Evolutionary conservation across 2,329 filamentous ascomycete species (phyloP).

Genomic region (Fusarium metavorans): DNA sequence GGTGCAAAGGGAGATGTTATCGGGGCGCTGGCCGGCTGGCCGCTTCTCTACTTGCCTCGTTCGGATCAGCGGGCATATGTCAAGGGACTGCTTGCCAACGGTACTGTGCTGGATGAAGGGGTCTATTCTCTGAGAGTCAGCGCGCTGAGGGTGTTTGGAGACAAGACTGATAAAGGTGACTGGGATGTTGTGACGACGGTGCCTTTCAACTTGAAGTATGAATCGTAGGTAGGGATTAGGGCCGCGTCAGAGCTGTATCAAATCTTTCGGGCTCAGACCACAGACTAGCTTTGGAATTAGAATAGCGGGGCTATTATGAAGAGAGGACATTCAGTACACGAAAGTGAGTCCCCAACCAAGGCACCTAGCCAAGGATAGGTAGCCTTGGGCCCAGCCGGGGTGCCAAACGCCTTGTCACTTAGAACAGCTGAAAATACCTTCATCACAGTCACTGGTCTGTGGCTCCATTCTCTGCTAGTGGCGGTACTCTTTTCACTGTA

Average conservation of each 20-base stretch:
- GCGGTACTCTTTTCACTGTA: not conserved
- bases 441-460: not conserved
- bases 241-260: not conserved
- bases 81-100: not conserved
- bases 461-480: not conserved
- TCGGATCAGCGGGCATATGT: not conserved
- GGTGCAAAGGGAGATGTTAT: not conserved
- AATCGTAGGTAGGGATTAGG: not conserved
- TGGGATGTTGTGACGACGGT: not conserved
- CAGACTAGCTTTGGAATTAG: not conserved
- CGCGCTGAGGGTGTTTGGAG: not conserved
- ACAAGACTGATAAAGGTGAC: not conserved
- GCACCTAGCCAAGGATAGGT: not conserved
- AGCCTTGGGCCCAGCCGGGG: not conserved
- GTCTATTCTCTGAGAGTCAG: not conserved
- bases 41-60: not conserved
- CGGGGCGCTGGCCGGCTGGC: not conserved
- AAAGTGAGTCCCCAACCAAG: not conserved
- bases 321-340: not conserved
- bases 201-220: not conserved
- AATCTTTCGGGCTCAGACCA: too few species aligned
- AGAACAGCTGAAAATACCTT: rapidly evolving
- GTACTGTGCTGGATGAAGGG: not conserved
- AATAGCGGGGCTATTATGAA: not conserved
- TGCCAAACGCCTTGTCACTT: not conserved